Conservation (phyloP, 148 eudicot genomes). For the Persicaria tinctoria region DNA sequence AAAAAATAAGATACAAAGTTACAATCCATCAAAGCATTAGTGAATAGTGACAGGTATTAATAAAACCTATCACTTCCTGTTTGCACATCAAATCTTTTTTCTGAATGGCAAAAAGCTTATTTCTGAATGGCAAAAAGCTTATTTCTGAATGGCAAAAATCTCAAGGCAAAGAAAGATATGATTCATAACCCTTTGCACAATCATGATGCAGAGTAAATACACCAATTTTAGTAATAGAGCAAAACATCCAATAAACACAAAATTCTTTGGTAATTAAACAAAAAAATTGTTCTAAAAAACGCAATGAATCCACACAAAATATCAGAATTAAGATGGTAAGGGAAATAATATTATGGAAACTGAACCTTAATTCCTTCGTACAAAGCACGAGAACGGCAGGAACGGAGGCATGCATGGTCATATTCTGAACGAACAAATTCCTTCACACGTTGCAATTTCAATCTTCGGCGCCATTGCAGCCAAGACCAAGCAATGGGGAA, state of each 20-base stretch:
- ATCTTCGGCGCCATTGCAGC: constrained; percentile 85
- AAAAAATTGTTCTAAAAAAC: background rate
- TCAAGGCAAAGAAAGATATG: background rate
- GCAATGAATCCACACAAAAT: background rate
- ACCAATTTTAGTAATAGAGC: background rate
- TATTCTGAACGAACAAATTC: constrained; percentile 97
- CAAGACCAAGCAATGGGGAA: constrained; percentile 97
- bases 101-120: too few relatives aligned
- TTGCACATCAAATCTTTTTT: background rate
- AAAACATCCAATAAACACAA: background rate
- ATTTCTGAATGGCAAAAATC: background rate
- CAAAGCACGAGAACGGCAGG: constrained; percentile 98
- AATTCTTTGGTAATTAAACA: background rate
- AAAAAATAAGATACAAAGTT: background rate
- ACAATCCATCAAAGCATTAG: background rate
- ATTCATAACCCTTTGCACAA: too few relatives aligned
- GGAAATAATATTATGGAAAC: constrained; percentile 10
- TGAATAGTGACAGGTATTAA: background rate
- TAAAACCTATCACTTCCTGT: background rate
- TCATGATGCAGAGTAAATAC: background rate
- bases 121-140: background rate
- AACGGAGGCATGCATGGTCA: constrained; percentile 96
- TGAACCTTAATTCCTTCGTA: constrained; percentile 95
- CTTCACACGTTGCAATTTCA: constrained; percentile 83
- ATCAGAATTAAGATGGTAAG: background rate